A percentile compares a stretch with the other conserved stretches of the same genome.
phyloP scores from a whole-genome alignment of 2,329 filamentous ascomycete species.

The Talaromyces sp. region DNA sequence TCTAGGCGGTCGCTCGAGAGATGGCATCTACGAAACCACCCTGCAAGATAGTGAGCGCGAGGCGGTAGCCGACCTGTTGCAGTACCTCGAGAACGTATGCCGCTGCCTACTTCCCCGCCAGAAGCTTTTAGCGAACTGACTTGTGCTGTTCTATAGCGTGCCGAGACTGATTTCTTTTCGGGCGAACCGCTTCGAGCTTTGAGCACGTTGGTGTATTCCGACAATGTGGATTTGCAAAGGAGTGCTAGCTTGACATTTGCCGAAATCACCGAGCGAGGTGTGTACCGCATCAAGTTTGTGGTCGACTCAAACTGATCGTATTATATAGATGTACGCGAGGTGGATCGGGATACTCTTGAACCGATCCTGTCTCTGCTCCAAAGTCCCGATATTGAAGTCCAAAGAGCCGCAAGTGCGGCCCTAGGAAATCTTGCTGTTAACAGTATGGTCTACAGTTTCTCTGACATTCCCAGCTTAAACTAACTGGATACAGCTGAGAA shows the following conservation, averaged over 20 bases:
- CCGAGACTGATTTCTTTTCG: conserved; percentile 96
- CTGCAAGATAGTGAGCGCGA: conserved; percentile 94
- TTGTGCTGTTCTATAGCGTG: conserved; percentile 56
- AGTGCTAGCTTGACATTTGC: conserved; percentile 98
- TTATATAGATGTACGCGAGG: conserved; percentile 80
- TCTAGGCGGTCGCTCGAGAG: conserved; percentile 63
- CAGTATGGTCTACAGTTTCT: conserved; percentile 54
- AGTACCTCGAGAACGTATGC: conserved; percentile 89
- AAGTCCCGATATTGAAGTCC: conserved; percentile 93
- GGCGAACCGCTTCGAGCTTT: conserved; percentile 90
- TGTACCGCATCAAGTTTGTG: not conserved
- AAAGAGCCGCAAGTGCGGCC: conserved; percentile 91
- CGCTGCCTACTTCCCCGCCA: not conserved
- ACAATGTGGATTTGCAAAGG: conserved; percentile 95
- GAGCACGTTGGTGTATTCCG: conserved; percentile 94
- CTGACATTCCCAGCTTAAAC: not conserved
- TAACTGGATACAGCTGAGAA: conserved; percentile 68
- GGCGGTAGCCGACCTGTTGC: conserved; percentile 88
- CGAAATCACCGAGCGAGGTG: conserved; percentile 97
- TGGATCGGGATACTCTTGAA: conserved; percentile 89
- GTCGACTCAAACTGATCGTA: not conserved
- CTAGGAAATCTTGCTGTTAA: conserved; percentile 95
- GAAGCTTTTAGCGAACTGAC: not conserved
- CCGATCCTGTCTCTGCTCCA: conserved; percentile 93
- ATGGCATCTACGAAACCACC: conserved; percentile 78